Evolutionary conservation across 805 yeast species (phyloP).

Genomic region (Priceomyces castillae): DNA sequence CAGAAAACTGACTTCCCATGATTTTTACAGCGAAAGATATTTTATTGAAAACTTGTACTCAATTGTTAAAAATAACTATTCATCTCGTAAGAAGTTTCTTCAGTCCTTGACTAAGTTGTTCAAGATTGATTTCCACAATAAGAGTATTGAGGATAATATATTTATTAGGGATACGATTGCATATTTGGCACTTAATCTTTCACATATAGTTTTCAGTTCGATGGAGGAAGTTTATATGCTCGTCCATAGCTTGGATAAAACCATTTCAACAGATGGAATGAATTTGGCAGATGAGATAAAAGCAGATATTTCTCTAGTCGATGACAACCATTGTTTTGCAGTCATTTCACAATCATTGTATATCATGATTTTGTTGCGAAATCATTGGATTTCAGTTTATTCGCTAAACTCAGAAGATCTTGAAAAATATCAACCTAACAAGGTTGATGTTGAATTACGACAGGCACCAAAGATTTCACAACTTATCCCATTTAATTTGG

Average conservation of each 20-base stretch:
- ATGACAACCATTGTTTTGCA: background rate
- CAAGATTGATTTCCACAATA: conserved; percentile 10
- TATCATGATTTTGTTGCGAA: conserved; percentile 17
- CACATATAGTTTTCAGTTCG: conserved; percentile 35
- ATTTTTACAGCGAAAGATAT: conserved; percentile 23
- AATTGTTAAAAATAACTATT: conserved; percentile 37
- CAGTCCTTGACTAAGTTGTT: conserved; percentile 20
- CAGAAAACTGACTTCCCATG: conserved; percentile 23
- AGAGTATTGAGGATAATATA: conserved; percentile 4
- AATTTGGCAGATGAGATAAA: conserved; percentile 26
- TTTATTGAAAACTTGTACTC: conserved; percentile 42
- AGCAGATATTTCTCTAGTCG: conserved; percentile 9
- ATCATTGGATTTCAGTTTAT: conserved; percentile 18
- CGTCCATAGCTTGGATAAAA: conserved; percentile 42
- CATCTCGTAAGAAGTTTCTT: conserved; percentile 43
- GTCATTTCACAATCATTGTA: conserved; percentile 12
- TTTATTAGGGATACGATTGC: conserved; percentile 20
- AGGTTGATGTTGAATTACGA: conserved; percentile 32
- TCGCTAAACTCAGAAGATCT: conserved; percentile 20
- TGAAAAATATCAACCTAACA: conserved; percentile 26
- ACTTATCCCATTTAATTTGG: conserved; percentile 8
- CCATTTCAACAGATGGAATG: conserved; percentile 41
- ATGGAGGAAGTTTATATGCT: conserved; percentile 53
- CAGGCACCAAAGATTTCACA: conserved; percentile 22
- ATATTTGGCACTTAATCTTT: conserved; percentile 37